These are phyloP conservation scores for Stachybotrys chlorohalonatus DNA, from an alignment of 2,329 filamentous ascomycete genomes.

Conservation along the genomic window DNA sequence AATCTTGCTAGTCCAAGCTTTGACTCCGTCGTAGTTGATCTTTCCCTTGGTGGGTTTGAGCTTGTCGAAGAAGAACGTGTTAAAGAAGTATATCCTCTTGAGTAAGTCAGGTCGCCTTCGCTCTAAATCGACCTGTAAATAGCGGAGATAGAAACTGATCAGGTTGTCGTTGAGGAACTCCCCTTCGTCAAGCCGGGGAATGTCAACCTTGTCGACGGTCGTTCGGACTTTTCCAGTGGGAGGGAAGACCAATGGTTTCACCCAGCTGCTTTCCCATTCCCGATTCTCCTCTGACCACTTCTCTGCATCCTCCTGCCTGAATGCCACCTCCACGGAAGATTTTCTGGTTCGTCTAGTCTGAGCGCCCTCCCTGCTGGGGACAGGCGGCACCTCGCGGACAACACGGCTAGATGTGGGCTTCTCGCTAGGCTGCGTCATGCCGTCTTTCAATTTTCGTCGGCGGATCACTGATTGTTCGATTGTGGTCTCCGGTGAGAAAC, in stretches of 20 bases:
- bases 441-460: not conserved
- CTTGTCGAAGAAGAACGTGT: slow-evolving; percentile 81
- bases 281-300: slow-evolving; percentile 42
- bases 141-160: slow-evolving; percentile 78
- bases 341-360: not conserved
- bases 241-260: slow-evolving; percentile 53
- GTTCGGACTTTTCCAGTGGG: slow-evolving; percentile 48
- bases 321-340: not conserved
- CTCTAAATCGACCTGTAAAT: slow-evolving; percentile 54
- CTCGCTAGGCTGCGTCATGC: not conserved
- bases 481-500: too few species aligned
- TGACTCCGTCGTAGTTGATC: slow-evolving; percentile 80
- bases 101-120: slow-evolving; percentile 44
- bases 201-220: slow-evolving; percentile 61
- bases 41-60: slow-evolving; percentile 53
- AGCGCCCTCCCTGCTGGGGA: not conserved
- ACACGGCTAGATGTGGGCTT: not conserved
- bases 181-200: slow-evolving; percentile 69
- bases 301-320: not conserved
- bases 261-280: slow-evolving; percentile 44
- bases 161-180: slow-evolving; percentile 90
- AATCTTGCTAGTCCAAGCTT: slow-evolving; percentile 77
- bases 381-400: not conserved
- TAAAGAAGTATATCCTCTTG: slow-evolving; percentile 75
- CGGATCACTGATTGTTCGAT: too few species aligned